These are phyloP conservation scores for Madurella fahalii DNA, from an alignment of 2,329 filamentous ascomycete species.

Conservation along the genomic window DNA sequence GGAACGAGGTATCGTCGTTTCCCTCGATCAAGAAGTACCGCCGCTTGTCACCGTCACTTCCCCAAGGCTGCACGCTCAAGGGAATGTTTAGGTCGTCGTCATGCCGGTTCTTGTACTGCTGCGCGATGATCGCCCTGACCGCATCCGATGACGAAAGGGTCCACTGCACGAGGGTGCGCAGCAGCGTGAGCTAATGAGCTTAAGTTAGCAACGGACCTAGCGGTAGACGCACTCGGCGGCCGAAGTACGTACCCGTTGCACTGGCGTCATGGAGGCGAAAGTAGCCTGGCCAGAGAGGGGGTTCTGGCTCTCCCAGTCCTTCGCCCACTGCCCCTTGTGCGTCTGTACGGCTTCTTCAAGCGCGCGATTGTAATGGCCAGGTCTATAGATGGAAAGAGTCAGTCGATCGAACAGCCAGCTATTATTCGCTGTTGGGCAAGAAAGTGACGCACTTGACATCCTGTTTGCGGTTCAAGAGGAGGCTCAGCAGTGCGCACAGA, in stretches of 20 bases:
- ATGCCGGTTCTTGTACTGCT: constrained; percentile 86
- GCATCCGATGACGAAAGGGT: constrained; percentile 81
- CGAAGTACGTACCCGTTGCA: constrained; percentile 63
- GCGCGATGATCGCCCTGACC: constrained; percentile 75
- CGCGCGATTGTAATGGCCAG: constrained; percentile 87
- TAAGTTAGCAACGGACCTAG: constrained; percentile 7
- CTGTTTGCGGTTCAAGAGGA: constrained; percentile 95
- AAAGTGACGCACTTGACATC: constrained; percentile 81
- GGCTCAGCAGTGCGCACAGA: constrained; percentile 79
- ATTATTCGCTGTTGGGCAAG: neutral
- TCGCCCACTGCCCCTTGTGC: constrained; percentile 85
- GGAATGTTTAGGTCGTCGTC: constrained; percentile 79
- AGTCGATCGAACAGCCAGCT: constrained; percentile 10
- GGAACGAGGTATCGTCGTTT: constrained; percentile 87
- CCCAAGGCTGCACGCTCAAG: constrained; percentile 75
- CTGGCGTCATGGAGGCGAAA: constrained; percentile 78
- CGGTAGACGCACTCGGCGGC: neutral
- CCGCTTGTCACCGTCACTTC: constrained; percentile 77
- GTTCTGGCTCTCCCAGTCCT: constrained; percentile 75
- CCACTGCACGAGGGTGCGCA: constrained; percentile 84
- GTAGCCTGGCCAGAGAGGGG: constrained; percentile 75
- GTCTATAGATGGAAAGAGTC: constrained; percentile 47
- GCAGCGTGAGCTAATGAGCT: constrained; percentile 64
- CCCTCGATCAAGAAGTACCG: constrained; percentile 94
- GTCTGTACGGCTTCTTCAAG: constrained; percentile 87